A percentile compares a stretch with the other conserved stretches of the same genome.
Evolutionary conservation across 78 protist genomes (phyloP).

Genomic region (Dictyostelium capitatum): DNA sequence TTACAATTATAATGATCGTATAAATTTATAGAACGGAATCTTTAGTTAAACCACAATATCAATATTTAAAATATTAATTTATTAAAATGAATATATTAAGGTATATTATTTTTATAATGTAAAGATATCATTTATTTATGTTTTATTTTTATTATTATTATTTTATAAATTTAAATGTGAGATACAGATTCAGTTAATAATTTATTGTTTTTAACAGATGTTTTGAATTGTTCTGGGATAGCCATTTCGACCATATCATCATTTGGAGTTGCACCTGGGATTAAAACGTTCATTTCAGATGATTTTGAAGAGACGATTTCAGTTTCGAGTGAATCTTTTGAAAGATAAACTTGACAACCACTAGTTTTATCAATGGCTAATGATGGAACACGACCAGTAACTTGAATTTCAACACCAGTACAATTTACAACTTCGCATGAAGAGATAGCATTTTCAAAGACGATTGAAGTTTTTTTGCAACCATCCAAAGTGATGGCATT

Average conservation of each 20-base stretch:
- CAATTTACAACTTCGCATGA: constrained; percentile 91
- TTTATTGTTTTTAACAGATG: constrained; percentile 39
- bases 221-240: constrained; percentile 93
- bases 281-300: constrained; percentile 92
- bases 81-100: too few species aligned
- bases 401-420: constrained; percentile 89
- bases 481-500: constrained; percentile 90
- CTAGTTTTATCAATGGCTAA: constrained; percentile 92
- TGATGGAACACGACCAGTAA: constrained; percentile 81
- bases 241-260: constrained; percentile 89
- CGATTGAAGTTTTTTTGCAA: constrained; percentile 92
- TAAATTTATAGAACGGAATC: too few species aligned
- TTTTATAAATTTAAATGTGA: too few species aligned
- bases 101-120: too few species aligned
- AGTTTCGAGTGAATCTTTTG: constrained; percentile 66
- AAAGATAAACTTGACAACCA: constrained; percentile 88
- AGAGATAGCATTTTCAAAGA: constrained; percentile 90
- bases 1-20: too few species aligned
- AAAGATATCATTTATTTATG: too few species aligned
- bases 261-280: constrained; percentile 84
- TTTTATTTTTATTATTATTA: too few species aligned
- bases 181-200: constrained; percentile 82
- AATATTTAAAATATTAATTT: too few species aligned
- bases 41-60: too few species aligned
- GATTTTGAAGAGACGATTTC: constrained; percentile 93